Conservation (phyloP, 345 rosid genomes). For the Camelina laxa region DNA sequence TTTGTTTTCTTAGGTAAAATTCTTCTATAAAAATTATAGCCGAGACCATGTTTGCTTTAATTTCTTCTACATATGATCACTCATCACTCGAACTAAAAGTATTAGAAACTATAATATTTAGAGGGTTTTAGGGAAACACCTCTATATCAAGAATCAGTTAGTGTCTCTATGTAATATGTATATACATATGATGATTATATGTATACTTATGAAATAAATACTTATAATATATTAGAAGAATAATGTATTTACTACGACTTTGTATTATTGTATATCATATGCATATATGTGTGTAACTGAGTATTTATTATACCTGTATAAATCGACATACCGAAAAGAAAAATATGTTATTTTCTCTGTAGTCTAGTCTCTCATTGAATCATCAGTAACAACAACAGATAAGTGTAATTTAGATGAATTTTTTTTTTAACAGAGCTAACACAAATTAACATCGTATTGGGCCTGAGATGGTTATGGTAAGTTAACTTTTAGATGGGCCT, state of each 20-base stretch:
- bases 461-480: neutral
- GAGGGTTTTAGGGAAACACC: neutral
- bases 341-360: conserved; percentile 43
- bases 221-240: too few species aligned
- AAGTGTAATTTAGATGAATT: neutral
- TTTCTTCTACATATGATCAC: too few species aligned
- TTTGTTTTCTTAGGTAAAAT: too few species aligned
- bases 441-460: neutral
- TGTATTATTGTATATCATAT: neutral
- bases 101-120: too few species aligned
- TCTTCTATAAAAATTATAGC: too few species aligned
- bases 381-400: neutral
- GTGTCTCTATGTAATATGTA: too few species aligned
- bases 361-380: neutral
- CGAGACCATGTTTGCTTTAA: too few species aligned
- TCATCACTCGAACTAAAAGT: too few species aligned
- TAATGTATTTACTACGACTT: neutral
- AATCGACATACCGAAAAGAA: too few species aligned
- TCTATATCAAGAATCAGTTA: neutral
- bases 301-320: too few species aligned
- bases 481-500: neutral
- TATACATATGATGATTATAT: too few species aligned
- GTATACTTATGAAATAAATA: too few species aligned
- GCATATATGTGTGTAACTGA: neutral
- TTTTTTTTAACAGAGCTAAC: neutral